Evolutionary conservation across 2,329 filamentous ascomycete species (phyloP).

Genomic region (Claviceps sp.): DNA sequence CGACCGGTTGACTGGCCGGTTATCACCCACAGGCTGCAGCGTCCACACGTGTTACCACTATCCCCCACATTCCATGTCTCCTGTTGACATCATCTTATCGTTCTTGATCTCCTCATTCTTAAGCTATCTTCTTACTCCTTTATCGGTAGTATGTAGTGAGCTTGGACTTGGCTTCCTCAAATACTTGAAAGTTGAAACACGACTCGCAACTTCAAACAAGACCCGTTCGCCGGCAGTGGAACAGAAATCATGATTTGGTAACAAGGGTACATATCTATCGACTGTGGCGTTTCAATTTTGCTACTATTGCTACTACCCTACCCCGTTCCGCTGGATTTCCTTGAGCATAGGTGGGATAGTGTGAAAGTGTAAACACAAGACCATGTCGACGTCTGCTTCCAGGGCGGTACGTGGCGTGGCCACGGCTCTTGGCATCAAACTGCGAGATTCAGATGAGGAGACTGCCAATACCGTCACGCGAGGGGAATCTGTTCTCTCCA

Average conservation of each 20-base stretch:
- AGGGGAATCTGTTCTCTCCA: slow-evolving; percentile 68
- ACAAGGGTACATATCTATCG: neutral
- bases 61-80: slow-evolving; percentile 1
- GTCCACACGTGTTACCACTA: neutral
- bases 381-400: slow-evolving; percentile 28
- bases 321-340: neutral
- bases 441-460: slow-evolving; percentile 41
- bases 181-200: neutral
- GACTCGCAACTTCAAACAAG: neutral
- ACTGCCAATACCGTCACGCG: slow-evolving; percentile 49
- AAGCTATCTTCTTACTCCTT: neutral
- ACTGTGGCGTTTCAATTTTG: neutral
- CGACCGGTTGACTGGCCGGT: neutral
- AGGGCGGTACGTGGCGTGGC: slow-evolving; percentile 62
- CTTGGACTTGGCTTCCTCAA: too few species aligned
- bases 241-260: neutral
- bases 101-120: neutral
- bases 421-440: slow-evolving; percentile 70
- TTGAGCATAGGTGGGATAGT: neutral
- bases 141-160: too few species aligned
- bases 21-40: neutral
- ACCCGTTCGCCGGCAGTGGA: neutral
- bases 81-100: neutral
- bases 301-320: too few species aligned
- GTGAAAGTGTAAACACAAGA: neutral